phyloP scores from a whole-genome alignment of 805 yeast genomes.

The Ogataea salicorniae region DNA sequence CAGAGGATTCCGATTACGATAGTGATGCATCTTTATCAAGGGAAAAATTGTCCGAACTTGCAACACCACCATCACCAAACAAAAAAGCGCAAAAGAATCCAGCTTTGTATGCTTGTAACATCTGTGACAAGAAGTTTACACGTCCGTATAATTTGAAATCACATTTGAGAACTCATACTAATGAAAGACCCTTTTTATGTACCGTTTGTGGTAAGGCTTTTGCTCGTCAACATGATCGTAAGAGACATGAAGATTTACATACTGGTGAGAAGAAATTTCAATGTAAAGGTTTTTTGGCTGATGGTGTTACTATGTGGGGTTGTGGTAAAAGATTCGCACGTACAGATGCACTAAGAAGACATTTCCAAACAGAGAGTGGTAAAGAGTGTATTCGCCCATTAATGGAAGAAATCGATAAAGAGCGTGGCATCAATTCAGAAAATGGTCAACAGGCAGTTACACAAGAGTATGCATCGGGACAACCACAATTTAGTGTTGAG shows the following conservation, averaged over 20 bases:
- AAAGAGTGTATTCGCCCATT: constrained; percentile 64
- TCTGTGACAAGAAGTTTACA: constrained; percentile 84
- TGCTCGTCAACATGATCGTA: constrained; percentile 74
- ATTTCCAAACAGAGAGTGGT: constrained; percentile 76
- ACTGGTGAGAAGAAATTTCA: constrained; percentile 70
- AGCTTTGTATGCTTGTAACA: constrained; percentile 67
- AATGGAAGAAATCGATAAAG: constrained; percentile 47
- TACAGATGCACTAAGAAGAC: constrained; percentile 74
- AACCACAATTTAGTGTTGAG: constrained; percentile 8
- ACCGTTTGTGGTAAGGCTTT: constrained; percentile 74
- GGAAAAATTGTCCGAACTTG: constrained; percentile 62
- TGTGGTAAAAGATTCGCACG: constrained; percentile 77
- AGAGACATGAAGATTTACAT: constrained; percentile 72
- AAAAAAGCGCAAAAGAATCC: constrained; percentile 67
- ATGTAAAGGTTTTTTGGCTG: constrained; percentile 60
- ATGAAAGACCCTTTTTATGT: constrained; percentile 75
- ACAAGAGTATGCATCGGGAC: not conserved
- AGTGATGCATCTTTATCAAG: constrained; percentile 32
- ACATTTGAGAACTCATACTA: constrained; percentile 85
- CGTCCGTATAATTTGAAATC: constrained; percentile 90
- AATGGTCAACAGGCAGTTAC: constrained; percentile 3
- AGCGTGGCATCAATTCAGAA: constrained; percentile 13
- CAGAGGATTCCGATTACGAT: constrained; percentile 28
- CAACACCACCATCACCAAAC: constrained; percentile 44
- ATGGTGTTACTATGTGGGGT: constrained; percentile 61